Evolutionary conservation across 2,329 filamentous ascomycete genomes (phyloP), one percentile per base, ranked within the genome.

Genomic region (Cordyceps militaris): DNA sequence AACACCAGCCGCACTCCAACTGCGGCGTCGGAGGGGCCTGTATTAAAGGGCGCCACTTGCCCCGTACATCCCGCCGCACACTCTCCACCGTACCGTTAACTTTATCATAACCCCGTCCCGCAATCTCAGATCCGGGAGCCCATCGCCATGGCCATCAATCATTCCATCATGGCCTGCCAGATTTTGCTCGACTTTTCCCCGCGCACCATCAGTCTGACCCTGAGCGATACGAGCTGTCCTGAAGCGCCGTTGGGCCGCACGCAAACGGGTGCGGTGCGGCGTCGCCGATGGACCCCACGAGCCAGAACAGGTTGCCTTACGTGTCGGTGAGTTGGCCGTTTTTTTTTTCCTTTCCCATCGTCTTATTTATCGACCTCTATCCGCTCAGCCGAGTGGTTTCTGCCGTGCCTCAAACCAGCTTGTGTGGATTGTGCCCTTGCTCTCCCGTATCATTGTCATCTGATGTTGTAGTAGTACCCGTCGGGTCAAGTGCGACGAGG

Each of bases 161-260:
- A 2, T 36, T 36, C 5, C n/a, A 40, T 10, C 38, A 53, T 53
- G 50, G 50, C 50, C 26, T 42, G 24, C 26, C 50, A 53, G 13
- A 43, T 53, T 13, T n/a, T 53, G 26, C 50, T 53, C 13, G 50
- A 53, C 26, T 53, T 53, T 34, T 53, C 50, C n/a, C 50, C 50
- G 19, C 38, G 30, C 13, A 34, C 11, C 48, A 34, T 16, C 19
- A 36, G 24, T 19, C 9, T 43, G 36, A 23, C 26, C 7, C 8
- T 44, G 14, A n/a, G 38, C 38, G 30, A 24, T 32, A 26, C n/a
- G n/a, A 26, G 21, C 30, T 19, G 47, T 14, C 38, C 38, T n/a
- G 50, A 32, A 11, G 50, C 50, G 14, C 50, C 50, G 7, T 19
- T 53, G 11, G 50, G 50, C 21, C 50, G 38, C 8, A 44, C 38